Percentiles rank a stretch among this genome's conserved stretches.
These are phyloP conservation scores for Apophysomyces trapeziformis DNA, from an alignment of 371 early-diverging fungal genomes.

Conservation along the genomic window DNA sequence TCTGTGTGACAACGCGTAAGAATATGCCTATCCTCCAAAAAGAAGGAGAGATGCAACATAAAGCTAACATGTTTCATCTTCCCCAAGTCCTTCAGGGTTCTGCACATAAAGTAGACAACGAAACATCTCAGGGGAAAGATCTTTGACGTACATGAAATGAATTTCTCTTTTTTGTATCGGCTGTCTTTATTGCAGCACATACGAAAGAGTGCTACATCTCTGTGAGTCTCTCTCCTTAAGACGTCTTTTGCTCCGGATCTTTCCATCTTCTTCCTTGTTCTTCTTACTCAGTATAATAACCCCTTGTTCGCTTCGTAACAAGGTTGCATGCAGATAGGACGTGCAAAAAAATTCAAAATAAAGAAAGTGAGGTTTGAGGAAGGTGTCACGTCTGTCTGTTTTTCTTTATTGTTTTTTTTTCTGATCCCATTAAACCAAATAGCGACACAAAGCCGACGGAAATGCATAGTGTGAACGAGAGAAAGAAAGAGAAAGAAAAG, in stretches of 20 bases:
- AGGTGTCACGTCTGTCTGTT: constrained; percentile 8
- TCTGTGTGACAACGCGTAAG: constrained; percentile 1
- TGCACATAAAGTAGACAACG: neutral
- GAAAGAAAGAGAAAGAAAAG: no score
- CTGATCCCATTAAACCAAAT: no score
- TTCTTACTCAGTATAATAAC: neutral
- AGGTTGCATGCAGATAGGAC: constrained; percentile 6
- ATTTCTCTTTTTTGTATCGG: neutral
- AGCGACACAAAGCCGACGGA: no score
- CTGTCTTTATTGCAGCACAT: no score
- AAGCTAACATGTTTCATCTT: no score
- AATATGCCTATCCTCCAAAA: neutral
- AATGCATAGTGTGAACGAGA: no score
- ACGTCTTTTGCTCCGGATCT: neutral
- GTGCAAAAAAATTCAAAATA: neutral
- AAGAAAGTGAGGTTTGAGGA: no score
- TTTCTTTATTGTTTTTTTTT: constrained; percentile 42
- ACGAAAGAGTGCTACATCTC: no score
- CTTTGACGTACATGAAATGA: neutral
- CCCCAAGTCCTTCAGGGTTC: neutral
- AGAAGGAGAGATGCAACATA: neutral
- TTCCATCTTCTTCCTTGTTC: neutral
- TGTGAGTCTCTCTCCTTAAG: neutral
- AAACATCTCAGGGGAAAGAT: no score
- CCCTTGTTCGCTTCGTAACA: neutral